phyloP scores from a whole-genome alignment of 768 basidiomycete species.

The Russula abietina region DNA sequence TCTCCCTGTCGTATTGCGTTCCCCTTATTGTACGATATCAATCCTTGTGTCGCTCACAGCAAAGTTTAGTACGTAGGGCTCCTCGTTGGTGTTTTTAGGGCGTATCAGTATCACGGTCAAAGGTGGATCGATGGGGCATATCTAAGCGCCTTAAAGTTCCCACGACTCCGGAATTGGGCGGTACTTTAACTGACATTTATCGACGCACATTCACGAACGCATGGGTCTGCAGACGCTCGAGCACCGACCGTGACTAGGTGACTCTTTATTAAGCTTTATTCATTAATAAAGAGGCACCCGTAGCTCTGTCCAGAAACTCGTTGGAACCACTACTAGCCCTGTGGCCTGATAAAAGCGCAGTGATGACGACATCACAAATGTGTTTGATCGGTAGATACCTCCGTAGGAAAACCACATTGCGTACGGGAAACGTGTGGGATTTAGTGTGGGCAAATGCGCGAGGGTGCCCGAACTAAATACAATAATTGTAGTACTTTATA shows the following conservation, averaged over 20 bases:
- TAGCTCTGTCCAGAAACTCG: neutral
- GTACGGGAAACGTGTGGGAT: too few relatives aligned
- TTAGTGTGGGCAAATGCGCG: too few relatives aligned
- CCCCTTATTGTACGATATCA: neutral
- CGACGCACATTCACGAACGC: too few relatives aligned
- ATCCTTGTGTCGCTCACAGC: neutral
- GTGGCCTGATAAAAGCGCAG: neutral
- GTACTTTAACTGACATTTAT: too few relatives aligned
- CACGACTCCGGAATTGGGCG: neutral
- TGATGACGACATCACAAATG: neutral
- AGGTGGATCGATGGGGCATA: neutral
- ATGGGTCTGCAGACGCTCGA: too few relatives aligned
- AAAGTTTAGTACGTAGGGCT: neutral
- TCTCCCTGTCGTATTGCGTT: neutral
- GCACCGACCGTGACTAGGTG: too few relatives aligned
- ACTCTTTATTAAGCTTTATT: too few relatives aligned
- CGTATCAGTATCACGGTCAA: neutral
- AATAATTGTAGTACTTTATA: too few relatives aligned
- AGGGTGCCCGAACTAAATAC: too few relatives aligned
- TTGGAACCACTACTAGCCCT: neutral
- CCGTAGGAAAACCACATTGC: too few relatives aligned
- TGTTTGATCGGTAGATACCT: neutral
- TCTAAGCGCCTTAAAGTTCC: constrained; percentile 3
- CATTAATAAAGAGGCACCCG: too few relatives aligned
- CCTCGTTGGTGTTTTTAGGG: neutral